phyloP scores from a whole-genome alignment of 176 grass and related monocot species.

The Aegilops sharonensis region DNA sequence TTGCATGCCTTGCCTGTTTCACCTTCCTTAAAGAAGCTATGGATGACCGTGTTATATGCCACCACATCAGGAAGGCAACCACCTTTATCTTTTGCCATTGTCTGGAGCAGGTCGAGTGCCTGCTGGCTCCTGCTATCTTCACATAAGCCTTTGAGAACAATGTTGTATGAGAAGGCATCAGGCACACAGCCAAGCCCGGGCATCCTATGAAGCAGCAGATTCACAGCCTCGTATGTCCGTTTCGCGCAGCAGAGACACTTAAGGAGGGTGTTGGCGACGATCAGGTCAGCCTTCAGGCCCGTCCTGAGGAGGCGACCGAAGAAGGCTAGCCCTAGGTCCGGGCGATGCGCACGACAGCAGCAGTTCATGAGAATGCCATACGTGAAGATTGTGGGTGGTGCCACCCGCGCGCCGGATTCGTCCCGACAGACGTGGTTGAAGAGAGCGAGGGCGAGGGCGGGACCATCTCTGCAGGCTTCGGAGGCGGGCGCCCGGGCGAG shows the following conservation, averaged over 20 bases:
- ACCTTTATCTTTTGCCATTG: neutral
- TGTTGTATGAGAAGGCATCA: rapidly evolving
- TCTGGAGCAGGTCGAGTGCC: too few relatives aligned
- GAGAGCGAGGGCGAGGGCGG: neutral
- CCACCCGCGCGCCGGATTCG: neutral
- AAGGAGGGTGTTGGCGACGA: neutral
- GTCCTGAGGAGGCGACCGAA: neutral
- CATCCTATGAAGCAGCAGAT: neutral
- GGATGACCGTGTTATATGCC: neutral
- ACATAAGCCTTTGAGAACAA: too few relatives aligned
- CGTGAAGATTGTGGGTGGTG: neutral
- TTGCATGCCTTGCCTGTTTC: neutral
- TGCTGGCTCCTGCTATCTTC: too few relatives aligned
- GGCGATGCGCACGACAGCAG: neutral
- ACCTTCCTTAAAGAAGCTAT: neutral
- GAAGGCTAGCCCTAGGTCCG: neutral
- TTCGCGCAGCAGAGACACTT: neutral
- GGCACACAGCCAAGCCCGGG: too few relatives aligned
- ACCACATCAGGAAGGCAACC: neutral
- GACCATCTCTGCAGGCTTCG: neutral
- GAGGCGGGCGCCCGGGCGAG: neutral
- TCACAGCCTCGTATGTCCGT: neutral
- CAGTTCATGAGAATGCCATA: neutral
- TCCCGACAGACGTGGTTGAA: neutral
- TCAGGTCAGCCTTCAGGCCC: neutral